phyloP scores from a whole-genome alignment of 169 alveolate genomes.

The Plasmodium falciparum region DNA sequence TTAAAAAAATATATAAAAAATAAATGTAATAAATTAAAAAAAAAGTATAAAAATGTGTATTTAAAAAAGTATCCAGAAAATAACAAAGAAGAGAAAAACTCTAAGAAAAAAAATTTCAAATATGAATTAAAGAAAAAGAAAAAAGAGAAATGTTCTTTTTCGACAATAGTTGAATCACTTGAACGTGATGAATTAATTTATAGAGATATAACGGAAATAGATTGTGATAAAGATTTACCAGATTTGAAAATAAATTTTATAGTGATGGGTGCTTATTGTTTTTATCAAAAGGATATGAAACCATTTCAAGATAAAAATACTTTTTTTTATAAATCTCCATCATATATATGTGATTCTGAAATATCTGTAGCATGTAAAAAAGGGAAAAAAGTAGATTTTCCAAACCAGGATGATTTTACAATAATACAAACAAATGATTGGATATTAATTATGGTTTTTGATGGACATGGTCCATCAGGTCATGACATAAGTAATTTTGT shows the following conservation, averaged over 20 bases:
- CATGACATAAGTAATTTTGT: slow-evolving; percentile 87
- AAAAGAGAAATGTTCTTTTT: slow-evolving; percentile 67
- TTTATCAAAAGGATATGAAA: slow-evolving; percentile 44
- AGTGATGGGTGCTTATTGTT: slow-evolving; percentile 72
- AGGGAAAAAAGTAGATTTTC: slow-evolving; percentile 85
- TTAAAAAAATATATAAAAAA: slow-evolving; percentile 70
- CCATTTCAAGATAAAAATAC: slow-evolving; percentile 77
- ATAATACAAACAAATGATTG: slow-evolving; percentile 81
- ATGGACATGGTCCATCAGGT: slow-evolving; percentile 91
- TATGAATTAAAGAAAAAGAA: slow-evolving; percentile 44
- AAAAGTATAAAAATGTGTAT: slow-evolving; percentile 40
- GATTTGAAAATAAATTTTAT: slow-evolving; percentile 55
- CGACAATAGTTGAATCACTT: slow-evolving; percentile 59
- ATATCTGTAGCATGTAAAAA: slow-evolving; percentile 80
- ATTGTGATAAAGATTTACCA: slow-evolving; percentile 57
- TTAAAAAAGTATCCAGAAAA: slow-evolving; percentile 10
- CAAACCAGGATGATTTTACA: slow-evolving; percentile 87
- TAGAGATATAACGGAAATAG: slow-evolving; percentile 63
- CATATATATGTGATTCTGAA: slow-evolving; percentile 77
- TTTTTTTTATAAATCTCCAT: slow-evolving; percentile 74
- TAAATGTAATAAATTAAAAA: slow-evolving; percentile 67
- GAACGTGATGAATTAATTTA: slow-evolving; percentile 36
- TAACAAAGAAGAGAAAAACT: slow-evolving; percentile 4
- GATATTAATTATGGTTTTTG: slow-evolving; percentile 86
- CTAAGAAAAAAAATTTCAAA: slow-evolving; percentile 35